Conservation (phyloP, 805 yeast genomes). For the Starmera quercuum region DNA sequence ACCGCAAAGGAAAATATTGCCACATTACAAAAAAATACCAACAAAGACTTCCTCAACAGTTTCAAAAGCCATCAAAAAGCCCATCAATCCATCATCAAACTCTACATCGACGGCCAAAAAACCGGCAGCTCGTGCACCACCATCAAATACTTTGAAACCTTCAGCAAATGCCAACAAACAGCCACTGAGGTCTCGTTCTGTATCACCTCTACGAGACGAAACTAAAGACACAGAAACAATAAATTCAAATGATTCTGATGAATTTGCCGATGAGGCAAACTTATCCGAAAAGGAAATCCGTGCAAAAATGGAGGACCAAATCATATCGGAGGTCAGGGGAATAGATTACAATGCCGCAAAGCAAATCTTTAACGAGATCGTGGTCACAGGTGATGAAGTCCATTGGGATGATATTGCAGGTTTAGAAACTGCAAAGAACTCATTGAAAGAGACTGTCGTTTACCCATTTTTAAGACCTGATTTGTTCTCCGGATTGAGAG, state of each 20-base stretch:
- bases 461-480: conserved; percentile 95
- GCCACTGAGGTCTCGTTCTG: conserved; percentile 1
- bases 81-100: too few relatives aligned
- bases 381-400: conserved; percentile 86
- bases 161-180: neutral
- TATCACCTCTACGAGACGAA: conserved; percentile 1
- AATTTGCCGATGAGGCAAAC: conserved; percentile 14
- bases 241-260: conserved; percentile 7
- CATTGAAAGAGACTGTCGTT: conserved; percentile 91
- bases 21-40: conserved; percentile 1
- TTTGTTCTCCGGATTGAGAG: conserved; percentile 82
- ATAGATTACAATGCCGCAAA: conserved; percentile 74
- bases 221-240: conserved; percentile 17
- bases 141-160: neutral
- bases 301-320: conserved; percentile 20
- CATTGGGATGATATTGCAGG: conserved; percentile 98
- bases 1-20: neutral
- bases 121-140: neutral
- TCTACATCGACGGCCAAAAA: too few relatives aligned
- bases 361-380: conserved; percentile 84
- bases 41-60: neutral
- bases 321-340: conserved; percentile 37
- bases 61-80: neutral
- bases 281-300: conserved; percentile 20
- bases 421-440: conserved; percentile 74